Base-by-base conservation (phyloP, 1,284 basidiomycete genomes). In the Sphaerobolus stellatus region DNA sequence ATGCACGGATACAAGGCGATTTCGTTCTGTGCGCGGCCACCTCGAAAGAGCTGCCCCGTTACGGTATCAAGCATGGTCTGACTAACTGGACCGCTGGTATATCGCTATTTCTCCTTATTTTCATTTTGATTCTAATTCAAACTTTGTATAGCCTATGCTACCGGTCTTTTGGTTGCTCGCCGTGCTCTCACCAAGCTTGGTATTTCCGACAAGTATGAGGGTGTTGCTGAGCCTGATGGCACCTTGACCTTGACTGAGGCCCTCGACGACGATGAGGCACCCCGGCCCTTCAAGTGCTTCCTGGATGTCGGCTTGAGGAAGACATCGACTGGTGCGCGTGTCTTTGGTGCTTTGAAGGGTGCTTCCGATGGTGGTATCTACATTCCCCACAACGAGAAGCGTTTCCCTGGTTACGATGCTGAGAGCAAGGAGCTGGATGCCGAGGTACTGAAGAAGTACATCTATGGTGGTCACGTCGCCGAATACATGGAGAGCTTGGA, bases 401-500 rank as follows among this genome's bases (percentile, higher is more conserved):
- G 97, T 58, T 99, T 99, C 90, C 97, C 97, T 59, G 97, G 97
- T 54, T 99, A 84, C 79, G 97, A 99, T 76, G 78, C 90, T 59
- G 97, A 99, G 76, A 71, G 77, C 73, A 99, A 99, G 83, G 79
- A 90, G 74, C 83, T 99, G 61, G 95, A 99, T 66, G 87, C 91
- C 53, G 97, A 99, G 73, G 85, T 90, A 47, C 80, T 99, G 66
- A 94, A 96, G 74, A 95, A 94, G 78, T 99, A 99, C 82, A 99
- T 99, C 74, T 94, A 84, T 68, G 96, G 94, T 73, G 95, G 95
- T 54, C 95, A 99, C 74, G 88, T 99, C 58, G 93, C 97, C 59
- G 97, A 99, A 77, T 99, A 98, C 83, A 99, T 99, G 97, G 94
- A 99, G 79, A 90, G 87, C 50, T 81, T 99, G 58, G 97, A 99